These are phyloP conservation scores for Stemphylium vesicarium DNA, from an alignment of 2,329 filamentous ascomycete species.

Conservation along the genomic window DNA sequence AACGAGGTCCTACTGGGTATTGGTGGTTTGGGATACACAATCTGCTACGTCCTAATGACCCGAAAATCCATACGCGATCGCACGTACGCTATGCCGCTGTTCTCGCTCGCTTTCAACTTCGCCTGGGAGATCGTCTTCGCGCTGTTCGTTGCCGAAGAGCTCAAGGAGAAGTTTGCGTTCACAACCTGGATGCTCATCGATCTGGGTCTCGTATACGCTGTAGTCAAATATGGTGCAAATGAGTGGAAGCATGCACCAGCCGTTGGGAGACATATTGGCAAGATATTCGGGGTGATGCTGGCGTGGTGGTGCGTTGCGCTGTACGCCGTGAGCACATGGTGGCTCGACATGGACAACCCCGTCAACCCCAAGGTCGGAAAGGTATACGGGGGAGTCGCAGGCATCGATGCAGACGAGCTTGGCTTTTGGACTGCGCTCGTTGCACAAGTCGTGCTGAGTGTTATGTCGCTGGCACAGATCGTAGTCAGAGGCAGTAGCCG, in stretches of 20 bases:
- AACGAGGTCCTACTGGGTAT: constrained; percentile 20
- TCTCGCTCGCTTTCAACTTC: constrained; percentile 58
- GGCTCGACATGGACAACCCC: constrained; percentile 54
- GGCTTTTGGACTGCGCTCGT: constrained; percentile 58
- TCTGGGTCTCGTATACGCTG: constrained; percentile 55
- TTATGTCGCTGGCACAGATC: constrained; percentile 53
- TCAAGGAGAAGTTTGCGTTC: constrained; percentile 55
- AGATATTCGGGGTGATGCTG: constrained; percentile 48
- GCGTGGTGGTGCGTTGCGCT: constrained; percentile 50
- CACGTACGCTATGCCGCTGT: constrained; percentile 59
- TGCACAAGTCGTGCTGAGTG: constrained; percentile 53
- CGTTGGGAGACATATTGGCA: constrained; percentile 52
- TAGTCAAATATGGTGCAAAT: constrained; percentile 52
- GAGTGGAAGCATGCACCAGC: constrained; percentile 55
- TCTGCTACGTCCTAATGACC: constrained; percentile 56
- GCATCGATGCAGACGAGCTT: constrained; percentile 59
- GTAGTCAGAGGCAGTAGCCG: constrained; percentile 57
- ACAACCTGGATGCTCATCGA: constrained; percentile 59
- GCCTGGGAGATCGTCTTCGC: constrained; percentile 61
- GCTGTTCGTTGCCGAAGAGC: constrained; percentile 55
- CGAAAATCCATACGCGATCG: constrained; percentile 55
- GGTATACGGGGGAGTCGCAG: constrained; percentile 39
- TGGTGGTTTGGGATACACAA: constrained; percentile 25
- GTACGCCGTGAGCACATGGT: constrained; percentile 56
- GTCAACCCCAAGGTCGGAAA: constrained; percentile 54